Conservation (phyloP, 805 yeast genomes). For the Ogataea henricii region DNA sequence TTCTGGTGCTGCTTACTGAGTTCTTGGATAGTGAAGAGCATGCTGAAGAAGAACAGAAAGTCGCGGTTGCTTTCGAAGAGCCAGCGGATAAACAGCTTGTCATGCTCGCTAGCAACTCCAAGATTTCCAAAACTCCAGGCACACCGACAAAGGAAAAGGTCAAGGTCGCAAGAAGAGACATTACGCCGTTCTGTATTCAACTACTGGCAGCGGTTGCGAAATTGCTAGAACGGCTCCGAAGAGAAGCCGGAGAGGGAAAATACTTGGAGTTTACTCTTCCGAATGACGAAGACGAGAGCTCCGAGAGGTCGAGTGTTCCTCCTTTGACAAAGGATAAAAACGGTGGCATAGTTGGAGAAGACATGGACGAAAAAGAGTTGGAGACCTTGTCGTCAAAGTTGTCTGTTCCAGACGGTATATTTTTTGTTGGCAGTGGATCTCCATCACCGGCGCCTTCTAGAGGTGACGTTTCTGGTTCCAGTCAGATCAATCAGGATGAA, state of each 20-base stretch:
- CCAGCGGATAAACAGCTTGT: constrained; percentile 11
- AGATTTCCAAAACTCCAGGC: constrained; percentile 15
- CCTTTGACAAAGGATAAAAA: not conserved
- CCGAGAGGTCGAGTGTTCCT: not conserved
- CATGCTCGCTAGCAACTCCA: constrained; percentile 6
- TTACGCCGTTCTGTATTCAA: constrained; percentile 39
- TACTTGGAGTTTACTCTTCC: constrained; percentile 21
- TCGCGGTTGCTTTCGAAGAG: not conserved
- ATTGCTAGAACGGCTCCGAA: constrained; percentile 24
- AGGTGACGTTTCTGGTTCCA: not conserved
- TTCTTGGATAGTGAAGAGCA: constrained; percentile 14
- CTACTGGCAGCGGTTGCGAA: constrained; percentile 25
- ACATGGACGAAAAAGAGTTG: not conserved
- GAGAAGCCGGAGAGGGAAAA: constrained; percentile 28
- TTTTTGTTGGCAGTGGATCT: not conserved
- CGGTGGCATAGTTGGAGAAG: not conserved
- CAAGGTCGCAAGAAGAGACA: constrained; percentile 51
- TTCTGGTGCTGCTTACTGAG: constrained; percentile 47
- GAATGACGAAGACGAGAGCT: constrained; percentile 4
- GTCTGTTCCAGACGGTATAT: not conserved
- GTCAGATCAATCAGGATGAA: not conserved
- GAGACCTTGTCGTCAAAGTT: not conserved
- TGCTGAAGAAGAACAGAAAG: not conserved
- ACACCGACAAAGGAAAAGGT: constrained; percentile 37
- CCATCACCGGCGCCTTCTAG: not conserved